These are phyloP conservation scores for Alternaria metachromatica DNA, from an alignment of 2,329 filamentous ascomycete genomes.

Conservation along the genomic window DNA sequence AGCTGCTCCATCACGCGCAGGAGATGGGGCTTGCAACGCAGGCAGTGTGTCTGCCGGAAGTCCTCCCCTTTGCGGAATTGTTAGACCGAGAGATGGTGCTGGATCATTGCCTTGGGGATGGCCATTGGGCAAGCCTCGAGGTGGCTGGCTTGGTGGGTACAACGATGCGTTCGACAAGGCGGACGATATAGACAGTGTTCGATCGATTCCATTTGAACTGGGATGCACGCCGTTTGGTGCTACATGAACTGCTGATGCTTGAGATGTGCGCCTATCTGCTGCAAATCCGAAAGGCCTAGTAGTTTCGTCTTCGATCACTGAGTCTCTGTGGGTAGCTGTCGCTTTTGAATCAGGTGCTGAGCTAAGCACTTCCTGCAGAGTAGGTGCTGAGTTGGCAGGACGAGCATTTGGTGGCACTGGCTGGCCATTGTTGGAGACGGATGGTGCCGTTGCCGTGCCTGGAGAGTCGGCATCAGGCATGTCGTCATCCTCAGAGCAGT, in stretches of 20 bases:
- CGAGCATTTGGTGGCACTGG: constrained; percentile 11
- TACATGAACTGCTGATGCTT: constrained; percentile 6
- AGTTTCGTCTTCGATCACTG: constrained; percentile 23
- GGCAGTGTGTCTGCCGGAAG: constrained; percentile 43
- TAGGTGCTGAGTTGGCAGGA: constrained; percentile 19
- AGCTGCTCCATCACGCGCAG: constrained; percentile 32
- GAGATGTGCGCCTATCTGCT: constrained; percentile 21
- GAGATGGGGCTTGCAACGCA: constrained; percentile 44
- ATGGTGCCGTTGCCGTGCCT: constrained; percentile 12
- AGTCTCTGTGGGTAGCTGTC: constrained; percentile 23
- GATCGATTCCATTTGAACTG: constrained; percentile 7
- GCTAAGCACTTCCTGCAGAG: constrained; percentile 26
- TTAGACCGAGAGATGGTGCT: no score
- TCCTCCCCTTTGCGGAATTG: constrained; percentile 16
- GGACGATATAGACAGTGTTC: constrained; percentile 10
- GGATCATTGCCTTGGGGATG: constrained; percentile 26
- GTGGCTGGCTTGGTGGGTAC: constrained; percentile 20
- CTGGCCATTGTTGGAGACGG: constrained; percentile 5
- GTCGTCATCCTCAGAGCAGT: constrained; percentile 52
- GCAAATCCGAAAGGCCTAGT: constrained; percentile 5
- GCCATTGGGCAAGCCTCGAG: constrained; percentile 27
- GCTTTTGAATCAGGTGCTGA: constrained; percentile 14
- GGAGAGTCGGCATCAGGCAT: constrained; percentile 32
- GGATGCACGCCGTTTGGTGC: constrained; percentile 11
- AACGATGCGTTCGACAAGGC: constrained; percentile 15